Conservation (phyloP, 768 basidiomycete genomes). For the Collybia sordida region DNA sequence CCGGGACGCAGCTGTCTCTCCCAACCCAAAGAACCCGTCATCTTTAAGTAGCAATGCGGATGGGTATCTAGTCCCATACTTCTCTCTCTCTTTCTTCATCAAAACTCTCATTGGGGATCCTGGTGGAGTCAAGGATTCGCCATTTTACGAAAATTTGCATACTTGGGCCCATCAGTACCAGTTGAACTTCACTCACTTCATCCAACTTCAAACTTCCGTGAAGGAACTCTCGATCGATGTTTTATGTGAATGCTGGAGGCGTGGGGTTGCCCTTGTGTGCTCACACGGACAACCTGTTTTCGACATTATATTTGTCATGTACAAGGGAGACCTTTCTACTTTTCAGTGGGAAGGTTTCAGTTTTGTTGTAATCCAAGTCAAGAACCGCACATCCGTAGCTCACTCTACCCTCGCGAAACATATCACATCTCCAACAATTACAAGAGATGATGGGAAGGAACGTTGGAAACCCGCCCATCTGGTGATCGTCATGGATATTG, state of each 20-base stretch:
- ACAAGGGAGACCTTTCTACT: not conserved
- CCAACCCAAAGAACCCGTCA: not conserved
- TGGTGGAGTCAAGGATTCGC: not conserved
- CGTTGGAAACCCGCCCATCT: not conserved
- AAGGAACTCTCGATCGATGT: not conserved
- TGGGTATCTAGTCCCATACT: not conserved
- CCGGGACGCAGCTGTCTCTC: not conserved
- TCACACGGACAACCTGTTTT: not conserved
- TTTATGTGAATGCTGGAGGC: not conserved
- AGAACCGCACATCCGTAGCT: not conserved
- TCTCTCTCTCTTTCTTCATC: not conserved
- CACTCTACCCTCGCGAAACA: not conserved
- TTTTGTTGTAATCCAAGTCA: not conserved
- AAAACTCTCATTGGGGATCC: not conserved
- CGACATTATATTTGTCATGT: not conserved
- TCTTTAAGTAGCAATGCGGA: too few species aligned
- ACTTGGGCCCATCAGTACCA: not conserved
- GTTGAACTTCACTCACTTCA: not conserved
- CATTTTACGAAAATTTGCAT: not conserved
- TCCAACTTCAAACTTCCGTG: not conserved
- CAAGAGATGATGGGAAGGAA: not conserved
- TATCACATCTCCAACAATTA: not conserved
- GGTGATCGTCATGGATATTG: not conserved
- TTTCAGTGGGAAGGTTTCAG: not conserved
- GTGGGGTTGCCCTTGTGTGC: not conserved